Base-by-base conservation (phyloP, 1,284 basidiomycete species). In the Peniophora sp. region DNA sequence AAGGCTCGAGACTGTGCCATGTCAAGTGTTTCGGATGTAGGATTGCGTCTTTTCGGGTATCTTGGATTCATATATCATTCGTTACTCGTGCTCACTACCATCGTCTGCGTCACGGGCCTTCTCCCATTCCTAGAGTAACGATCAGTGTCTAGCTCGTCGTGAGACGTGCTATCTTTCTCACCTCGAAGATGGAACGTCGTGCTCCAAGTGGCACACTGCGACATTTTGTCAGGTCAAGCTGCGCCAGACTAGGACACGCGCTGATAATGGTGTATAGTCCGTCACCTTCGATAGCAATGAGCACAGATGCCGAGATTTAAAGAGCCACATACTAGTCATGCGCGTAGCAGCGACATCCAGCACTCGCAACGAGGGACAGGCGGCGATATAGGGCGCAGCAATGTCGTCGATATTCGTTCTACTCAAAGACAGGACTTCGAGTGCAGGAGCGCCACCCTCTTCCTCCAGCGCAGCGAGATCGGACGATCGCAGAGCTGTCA, bases 161-260 rank as follows among this genome's bases (percentile, higher is more conserved):
- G 12, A 12, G 12, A 32, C 27, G 27, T 12, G 27, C 12, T 12
- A 32, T 32, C 5, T 32, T 12, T 12, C 27, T 32, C n/a, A 81
- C 82, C 69, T 85, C 79, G 57, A 87, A 87, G 58, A 87, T 81
- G n/a, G 73, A 71, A 20, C 84, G 69, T 25, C 85, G 68, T 53
- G 85, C 78, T 2, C 68, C 69, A 3, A 85, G 69, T 14, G 58
- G 69, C 48, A 87, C 70, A 3, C 84, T 77, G 50, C 84, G 73
- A 55, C 85, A 87, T 52, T 81, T 79, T 1, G 81, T 86, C 34
- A 87, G 63, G 58, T 86, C 78, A 10, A 87, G 61, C 17, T 69
- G 73, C 53, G 69, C 63, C 22, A 87, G 63, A 24, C 64, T 66
- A 1, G 68, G 56, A 55, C 85, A 87, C 2, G 69, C 71, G 55